These are phyloP conservation scores for Rhododendron simsii DNA, from an alignment of 148 eudicot species.

Conservation along the genomic window DNA sequence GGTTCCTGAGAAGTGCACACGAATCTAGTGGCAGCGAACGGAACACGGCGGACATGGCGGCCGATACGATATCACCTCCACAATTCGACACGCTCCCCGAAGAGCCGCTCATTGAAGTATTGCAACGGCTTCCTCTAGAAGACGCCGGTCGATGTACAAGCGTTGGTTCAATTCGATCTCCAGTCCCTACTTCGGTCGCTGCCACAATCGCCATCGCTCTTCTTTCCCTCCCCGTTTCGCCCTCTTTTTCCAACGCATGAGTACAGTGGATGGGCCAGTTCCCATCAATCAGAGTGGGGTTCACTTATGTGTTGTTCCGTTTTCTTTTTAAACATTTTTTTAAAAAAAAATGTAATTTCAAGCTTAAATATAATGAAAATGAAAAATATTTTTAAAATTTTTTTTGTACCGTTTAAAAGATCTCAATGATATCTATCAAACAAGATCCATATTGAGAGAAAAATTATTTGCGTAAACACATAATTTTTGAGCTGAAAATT, in stretches of 20 bases:
- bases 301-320: too few relatives aligned
- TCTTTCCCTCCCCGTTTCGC: neutral
- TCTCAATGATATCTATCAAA: too few relatives aligned
- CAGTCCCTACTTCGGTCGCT: neutral
- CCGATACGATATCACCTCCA: neutral
- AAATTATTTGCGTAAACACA: too few relatives aligned
- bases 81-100: neutral
- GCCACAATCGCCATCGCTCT: neutral
- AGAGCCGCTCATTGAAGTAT: neutral
- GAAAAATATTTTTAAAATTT: too few relatives aligned
- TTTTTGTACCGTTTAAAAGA: too few relatives aligned
- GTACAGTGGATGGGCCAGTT: too few relatives aligned
- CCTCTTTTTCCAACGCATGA: neutral
- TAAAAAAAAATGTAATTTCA: too few relatives aligned
- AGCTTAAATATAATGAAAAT: too few relatives aligned
- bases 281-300: too few relatives aligned
- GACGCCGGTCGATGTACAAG: neutral
- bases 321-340: too few relatives aligned
- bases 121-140: neutral
- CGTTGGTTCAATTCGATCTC: neutral
- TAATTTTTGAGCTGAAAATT: too few relatives aligned
- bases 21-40: neutral
- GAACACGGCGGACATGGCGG: neutral
- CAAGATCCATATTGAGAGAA: too few relatives aligned
- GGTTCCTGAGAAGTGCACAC: neutral